Base-by-base conservation (phyloP, 208 protist species). In the Crithidia bombi region DNA sequence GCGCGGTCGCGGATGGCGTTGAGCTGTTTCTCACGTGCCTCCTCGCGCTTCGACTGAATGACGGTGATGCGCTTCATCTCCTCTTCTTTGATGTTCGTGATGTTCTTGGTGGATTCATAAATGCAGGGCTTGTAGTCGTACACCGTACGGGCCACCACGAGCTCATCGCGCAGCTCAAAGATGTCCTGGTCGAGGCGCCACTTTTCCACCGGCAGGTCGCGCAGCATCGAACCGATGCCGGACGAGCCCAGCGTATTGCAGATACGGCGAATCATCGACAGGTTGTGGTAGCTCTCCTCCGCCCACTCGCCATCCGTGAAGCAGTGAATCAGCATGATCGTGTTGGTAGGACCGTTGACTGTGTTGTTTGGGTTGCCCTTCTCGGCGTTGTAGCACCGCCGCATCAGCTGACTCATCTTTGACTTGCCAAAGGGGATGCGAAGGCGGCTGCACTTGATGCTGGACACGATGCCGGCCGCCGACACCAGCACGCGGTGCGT, bases 341-440 rank as follows among this genome's bases (percentile, higher is more conserved):
- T 94, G 28, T 81, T 74, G 6, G 93, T 97, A 1, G 86, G 69
- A n/a, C 66, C 86, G 69, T 96, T 97, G 38, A 73, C 39, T 11
- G 64, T 43, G 46, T 89, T 91, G 73, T 91, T 69, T 12, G 70
- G 63, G 67, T 96, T 90, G 32, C 84, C 80, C 73, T 96, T 96
- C 81, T 97, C 91, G 5, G 78, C 74, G 61, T 97, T 97, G 84
- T 96, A 97, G 59, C 82, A 79, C 25, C 91, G 89, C 47, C 89
- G 88, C 73, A 97, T 81, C 25, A 97, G 80, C 79, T 93, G 89
- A 19, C 83, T 94, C 52, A 97, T 63, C 74, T 95, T 94, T 35
- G 91, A 96, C 73, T 95, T 97, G 28, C 90, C 91, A 75, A 95
- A 97, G n/a, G 93, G 93, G 44, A 97, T 90, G 41, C 93, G 86